These are phyloP conservation scores for Phytophthora chlamydospora DNA, from an alignment of 352 stramenopile species.

Conservation along the genomic window DNA sequence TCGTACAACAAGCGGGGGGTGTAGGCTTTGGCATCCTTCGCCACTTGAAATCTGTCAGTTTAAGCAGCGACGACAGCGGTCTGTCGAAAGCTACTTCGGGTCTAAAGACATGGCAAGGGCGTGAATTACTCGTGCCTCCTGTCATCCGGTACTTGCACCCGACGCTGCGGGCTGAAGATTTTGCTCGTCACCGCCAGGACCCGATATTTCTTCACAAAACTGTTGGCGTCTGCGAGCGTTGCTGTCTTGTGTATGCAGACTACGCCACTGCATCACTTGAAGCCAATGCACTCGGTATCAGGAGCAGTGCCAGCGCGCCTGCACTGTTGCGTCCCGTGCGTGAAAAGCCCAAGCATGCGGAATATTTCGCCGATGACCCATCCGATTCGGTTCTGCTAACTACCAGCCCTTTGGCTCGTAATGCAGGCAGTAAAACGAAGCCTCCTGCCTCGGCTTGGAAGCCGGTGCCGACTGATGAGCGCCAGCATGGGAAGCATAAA, in stretches of 20 bases:
- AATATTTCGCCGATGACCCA: slow-evolving; percentile 38
- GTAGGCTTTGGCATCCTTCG: slow-evolving; percentile 92
- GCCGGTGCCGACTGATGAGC: slow-evolving; percentile 43
- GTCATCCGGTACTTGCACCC: slow-evolving; percentile 93
- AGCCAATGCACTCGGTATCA: slow-evolving; percentile 60
- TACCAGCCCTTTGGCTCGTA: slow-evolving; percentile 8
- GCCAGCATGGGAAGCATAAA: slow-evolving; percentile 21
- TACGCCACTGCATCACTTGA: slow-evolving; percentile 79
- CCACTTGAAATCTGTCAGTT: slow-evolving; percentile 23
- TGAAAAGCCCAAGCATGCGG: slow-evolving; percentile 54
- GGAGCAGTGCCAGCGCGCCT: slow-evolving; percentile 49
- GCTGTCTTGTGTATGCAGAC: slow-evolving; percentile 94
- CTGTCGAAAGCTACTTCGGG: slow-evolving; percentile 9
- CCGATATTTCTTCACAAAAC: slow-evolving; percentile 96
- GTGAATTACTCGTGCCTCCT: slow-evolving; percentile 88
- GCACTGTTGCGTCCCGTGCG: slow-evolving; percentile 69
- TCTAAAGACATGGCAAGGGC: slow-evolving; percentile 23
- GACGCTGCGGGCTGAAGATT: slow-evolving; percentile 82
- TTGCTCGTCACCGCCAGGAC: slow-evolving; percentile 89
- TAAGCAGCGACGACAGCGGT: slow-evolving; percentile 15
- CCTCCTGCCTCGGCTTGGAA: slow-evolving; percentile 66
- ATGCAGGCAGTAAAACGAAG: slow-evolving; percentile 33
- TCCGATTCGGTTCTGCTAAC: slow-evolving; percentile 41
- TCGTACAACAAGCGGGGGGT: slow-evolving; percentile 90
- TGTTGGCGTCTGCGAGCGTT: slow-evolving; percentile 91